Conservation (phyloP, 805 yeast species). For the Nakazawaea laoshanensis region DNA sequence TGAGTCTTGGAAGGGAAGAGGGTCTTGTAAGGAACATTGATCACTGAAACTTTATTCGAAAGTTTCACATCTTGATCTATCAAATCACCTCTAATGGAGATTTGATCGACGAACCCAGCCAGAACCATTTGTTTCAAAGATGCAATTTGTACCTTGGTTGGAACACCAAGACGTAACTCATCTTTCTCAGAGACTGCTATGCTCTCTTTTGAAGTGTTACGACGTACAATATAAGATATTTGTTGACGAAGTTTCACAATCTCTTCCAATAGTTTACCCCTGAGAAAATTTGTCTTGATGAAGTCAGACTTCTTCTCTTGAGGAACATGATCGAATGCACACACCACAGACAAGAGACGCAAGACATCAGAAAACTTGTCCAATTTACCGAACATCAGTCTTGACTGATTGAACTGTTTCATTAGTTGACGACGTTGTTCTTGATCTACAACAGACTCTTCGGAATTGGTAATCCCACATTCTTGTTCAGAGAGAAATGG, state of each 20-base stretch:
- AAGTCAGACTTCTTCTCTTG: constrained; percentile 36
- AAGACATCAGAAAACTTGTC: constrained; percentile 74
- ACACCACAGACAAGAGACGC: constrained; percentile 67
- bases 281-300: constrained; percentile 52
- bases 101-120: constrained; percentile 87
- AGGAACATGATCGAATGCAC: constrained; percentile 79
- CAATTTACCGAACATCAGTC: constrained; percentile 52
- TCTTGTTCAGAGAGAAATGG: constrained; percentile 76
- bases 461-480: constrained; percentile 44
- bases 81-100: constrained; percentile 77
- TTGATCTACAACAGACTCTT: constrained; percentile 25
- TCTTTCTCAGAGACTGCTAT: constrained; percentile 37
- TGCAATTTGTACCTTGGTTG: constrained; percentile 58
- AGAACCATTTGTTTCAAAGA: constrained; percentile 87
- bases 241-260: constrained; percentile 75
- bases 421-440: constrained; percentile 34
- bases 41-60: constrained; percentile 48
- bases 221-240: constrained; percentile 63
- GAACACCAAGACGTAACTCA: constrained; percentile 50
- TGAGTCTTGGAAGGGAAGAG: constrained; percentile 31
- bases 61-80: constrained; percentile 53
- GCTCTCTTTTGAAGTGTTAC: constrained; percentile 51
- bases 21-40: constrained; percentile 58
- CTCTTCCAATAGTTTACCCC: constrained; percentile 81
- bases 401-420: constrained; percentile 47